These are phyloP conservation scores for Nakazawaea wickerhamii DNA, from an alignment of 805 yeast genomes.

Conservation along the genomic window DNA sequence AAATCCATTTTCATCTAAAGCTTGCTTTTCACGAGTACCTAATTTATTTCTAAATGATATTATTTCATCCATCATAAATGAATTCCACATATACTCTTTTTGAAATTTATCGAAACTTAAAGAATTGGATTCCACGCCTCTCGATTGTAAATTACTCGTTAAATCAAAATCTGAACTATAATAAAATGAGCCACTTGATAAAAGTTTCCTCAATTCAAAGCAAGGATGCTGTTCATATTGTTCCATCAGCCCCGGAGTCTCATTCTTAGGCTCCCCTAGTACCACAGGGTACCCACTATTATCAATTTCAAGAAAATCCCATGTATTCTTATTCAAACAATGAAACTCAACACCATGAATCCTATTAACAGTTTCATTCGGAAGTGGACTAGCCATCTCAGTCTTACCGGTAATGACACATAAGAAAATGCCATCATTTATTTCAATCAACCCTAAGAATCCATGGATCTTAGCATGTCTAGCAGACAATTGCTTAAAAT, in stretches of 20 bases:
- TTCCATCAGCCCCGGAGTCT: slow-evolving; percentile 18
- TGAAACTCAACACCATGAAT: slow-evolving; percentile 85
- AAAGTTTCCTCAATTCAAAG: slow-evolving; percentile 65
- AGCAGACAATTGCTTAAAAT: slow-evolving; percentile 37
- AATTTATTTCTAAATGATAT: slow-evolving; percentile 67
- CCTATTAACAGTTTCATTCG: slow-evolving; percentile 71
- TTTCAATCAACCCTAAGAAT: slow-evolving; percentile 74
- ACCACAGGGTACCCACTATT: slow-evolving; percentile 59
- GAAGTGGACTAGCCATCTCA: slow-evolving; percentile 78
- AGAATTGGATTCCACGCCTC: slow-evolving; percentile 51
- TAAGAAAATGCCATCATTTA: slow-evolving; percentile 62
- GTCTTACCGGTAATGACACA: slow-evolving; percentile 75
- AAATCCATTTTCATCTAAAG: slow-evolving; percentile 72
- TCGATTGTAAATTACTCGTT: slow-evolving; percentile 76
- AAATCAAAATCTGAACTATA: slow-evolving; percentile 90
- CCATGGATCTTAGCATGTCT: slow-evolving; percentile 44
- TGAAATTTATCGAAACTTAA: slow-evolving; percentile 57
- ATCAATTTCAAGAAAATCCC: slow-evolving; percentile 78
- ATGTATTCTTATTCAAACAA: slow-evolving; percentile 61
- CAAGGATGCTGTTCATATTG: slow-evolving; percentile 71
- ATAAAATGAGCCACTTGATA: slow-evolving; percentile 86
- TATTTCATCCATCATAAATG: slow-evolving; percentile 81
- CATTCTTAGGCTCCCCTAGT: slow-evolving; percentile 26
- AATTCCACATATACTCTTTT: slow-evolving; percentile 95
- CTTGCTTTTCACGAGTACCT: slow-evolving; percentile 50